Conservation (phyloP, 768 basidiomycete genomes). For the Auriscalpium microsporum region DNA sequence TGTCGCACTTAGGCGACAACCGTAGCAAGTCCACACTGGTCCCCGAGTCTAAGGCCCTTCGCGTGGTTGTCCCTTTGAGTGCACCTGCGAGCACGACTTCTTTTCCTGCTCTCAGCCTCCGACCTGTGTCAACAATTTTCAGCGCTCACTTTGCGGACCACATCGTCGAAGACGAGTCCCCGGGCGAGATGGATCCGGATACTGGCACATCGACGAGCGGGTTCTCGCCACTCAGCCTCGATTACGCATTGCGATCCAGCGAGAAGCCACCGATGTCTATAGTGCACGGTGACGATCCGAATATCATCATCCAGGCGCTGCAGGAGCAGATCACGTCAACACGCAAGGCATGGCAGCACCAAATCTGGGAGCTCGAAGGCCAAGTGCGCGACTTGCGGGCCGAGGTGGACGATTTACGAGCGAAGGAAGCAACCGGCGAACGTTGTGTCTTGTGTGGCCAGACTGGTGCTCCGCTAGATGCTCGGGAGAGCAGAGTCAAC, state of each 20-base stretch:
- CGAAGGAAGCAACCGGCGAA: constrained; percentile 26
- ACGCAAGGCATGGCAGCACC: constrained; percentile 60
- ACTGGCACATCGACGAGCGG: constrained; percentile 44
- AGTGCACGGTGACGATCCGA: constrained; percentile 31
- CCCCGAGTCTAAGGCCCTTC: constrained; percentile 15
- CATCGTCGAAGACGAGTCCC: constrained; percentile 22
- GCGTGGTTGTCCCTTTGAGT: constrained; percentile 31
- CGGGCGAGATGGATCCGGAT: constrained; percentile 35
- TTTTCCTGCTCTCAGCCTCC: constrained; percentile 60
- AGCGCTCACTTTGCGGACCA: constrained; percentile 55
- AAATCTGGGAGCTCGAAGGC: constrained; percentile 68
- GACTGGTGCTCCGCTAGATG: constrained; percentile 21
- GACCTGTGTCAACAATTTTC: constrained; percentile 72
- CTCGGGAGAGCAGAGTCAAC: neutral
- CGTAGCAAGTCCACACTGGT: neutral
- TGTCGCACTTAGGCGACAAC: neutral
- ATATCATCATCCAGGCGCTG: constrained; percentile 39
- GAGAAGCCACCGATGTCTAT: constrained; percentile 22
- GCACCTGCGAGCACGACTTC: constrained; percentile 56
- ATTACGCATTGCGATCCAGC: constrained; percentile 17
- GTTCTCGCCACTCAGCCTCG: constrained; percentile 26
- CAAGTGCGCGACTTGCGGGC: constrained; percentile 64
- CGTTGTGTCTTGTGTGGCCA: constrained; percentile 60
- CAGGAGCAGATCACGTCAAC: constrained; percentile 53
- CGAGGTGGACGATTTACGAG: constrained; percentile 53